Evolutionary conservation across 1,284 basidiomycete species (phyloP), one percentile per base, ranked within the genome.

Genomic region (Ustilago sp.): DNA sequence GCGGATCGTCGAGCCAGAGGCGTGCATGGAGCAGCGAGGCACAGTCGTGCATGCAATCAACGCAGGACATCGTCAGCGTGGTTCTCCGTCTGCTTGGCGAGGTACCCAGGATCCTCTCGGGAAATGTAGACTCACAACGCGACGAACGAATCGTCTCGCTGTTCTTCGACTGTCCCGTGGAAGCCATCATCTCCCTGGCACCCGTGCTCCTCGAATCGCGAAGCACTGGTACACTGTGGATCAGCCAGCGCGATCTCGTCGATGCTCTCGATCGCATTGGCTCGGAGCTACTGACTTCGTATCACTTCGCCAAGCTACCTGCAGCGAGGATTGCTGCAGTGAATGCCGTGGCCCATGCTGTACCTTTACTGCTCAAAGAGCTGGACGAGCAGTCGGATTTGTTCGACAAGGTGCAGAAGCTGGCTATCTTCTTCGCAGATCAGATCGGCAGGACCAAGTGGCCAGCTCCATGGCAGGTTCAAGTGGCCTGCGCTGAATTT

Each of bases 401-500:
- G 5, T 63, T 74, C 28, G 68, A 68, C 45, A 59, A 68, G n/a
- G 63, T 74, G 53, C 75, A 63, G 43, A 68, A 57, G 56, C 58
- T 77, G 13, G 54, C 54, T 6, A n/a, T 23, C 43, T 77, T 77
- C 51, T 77, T 74, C 31, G 70, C 71, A 17, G 63, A 70, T 15
- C 71, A 70, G 51, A 63, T 77, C 35, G 63, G 63, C 8, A 54
- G 61, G 11, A 50, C 45, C 15, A 74, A 64, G 45, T 68, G 67
- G 70, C 60, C 63, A 6, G 50, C 75, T 9, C 67, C 67, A 5
- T 77, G 75, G 75, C 48, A 63, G 36, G 61, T 74, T 23, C 66
- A 68, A 1, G 88, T 89, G 63, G 84, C 94, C 15, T 86, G 82
- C n/a, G 88, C 86, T 5, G 86, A 88, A 1, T 88, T 92, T 45